Evolutionary conservation across 306 rosid species (phyloP).

Genomic region (Begonia loranthoides): DNA sequence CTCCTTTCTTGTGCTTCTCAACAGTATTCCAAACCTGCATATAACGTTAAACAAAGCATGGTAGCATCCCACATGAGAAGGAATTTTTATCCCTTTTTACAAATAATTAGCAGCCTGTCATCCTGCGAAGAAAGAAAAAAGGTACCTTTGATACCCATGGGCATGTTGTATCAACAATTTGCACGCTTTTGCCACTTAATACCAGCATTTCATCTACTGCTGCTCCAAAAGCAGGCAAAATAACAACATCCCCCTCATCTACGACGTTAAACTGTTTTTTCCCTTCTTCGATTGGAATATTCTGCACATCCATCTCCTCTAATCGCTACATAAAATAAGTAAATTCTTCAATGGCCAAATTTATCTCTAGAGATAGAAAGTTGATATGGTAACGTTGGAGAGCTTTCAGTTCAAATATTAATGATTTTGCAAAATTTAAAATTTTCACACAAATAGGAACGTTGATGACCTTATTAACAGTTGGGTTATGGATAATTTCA

Average conservation of each 20-base stretch:
- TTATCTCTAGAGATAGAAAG: no score
- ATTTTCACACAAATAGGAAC: no score
- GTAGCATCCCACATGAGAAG: slow-evolving; percentile 10
- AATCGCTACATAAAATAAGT: slow-evolving; percentile 39
- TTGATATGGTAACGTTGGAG: no score
- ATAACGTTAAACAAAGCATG: slow-evolving; percentile 9
- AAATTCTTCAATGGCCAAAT: no score
- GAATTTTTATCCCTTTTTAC: no score
- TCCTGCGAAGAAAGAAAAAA: background rate
- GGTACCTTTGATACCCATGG: slow-evolving; percentile 96
- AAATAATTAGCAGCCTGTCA: no score
- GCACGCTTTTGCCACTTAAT: slow-evolving; percentile 62
- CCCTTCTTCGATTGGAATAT: slow-evolving; percentile 55
- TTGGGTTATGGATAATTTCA: slow-evolving; percentile 93
- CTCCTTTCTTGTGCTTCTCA: slow-evolving; percentile 94
- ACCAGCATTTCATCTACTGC: slow-evolving; percentile 89
- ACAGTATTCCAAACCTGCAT: slow-evolving; percentile 80
- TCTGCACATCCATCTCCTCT: slow-evolving; percentile 75
- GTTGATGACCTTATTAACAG: slow-evolving; percentile 60
- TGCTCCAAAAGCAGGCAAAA: slow-evolving; percentile 97
- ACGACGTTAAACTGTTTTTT: slow-evolving; percentile 68
- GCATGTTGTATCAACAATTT: slow-evolving; percentile 93
- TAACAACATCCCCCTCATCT: slow-evolving; percentile 68
- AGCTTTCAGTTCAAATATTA: no score
- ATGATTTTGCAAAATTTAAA: no score